Evolutionary conservation across 2,329 filamentous ascomycete species (phyloP), one percentile per base, ranked within the genome.

Genomic region (Botryosphaeria dothidea): DNA sequence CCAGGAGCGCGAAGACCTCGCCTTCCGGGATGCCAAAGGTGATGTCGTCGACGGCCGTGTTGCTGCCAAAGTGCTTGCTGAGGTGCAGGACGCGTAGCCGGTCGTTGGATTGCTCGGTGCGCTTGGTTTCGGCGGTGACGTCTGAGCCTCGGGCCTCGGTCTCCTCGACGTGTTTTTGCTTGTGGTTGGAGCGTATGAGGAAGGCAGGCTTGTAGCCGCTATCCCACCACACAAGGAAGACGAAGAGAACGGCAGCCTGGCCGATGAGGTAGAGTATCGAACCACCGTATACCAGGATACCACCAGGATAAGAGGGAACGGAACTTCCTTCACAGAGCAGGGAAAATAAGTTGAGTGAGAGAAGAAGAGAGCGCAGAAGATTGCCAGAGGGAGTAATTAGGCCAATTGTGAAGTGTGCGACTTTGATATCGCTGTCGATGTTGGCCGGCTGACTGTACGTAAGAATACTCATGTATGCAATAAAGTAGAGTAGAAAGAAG

Each of bases 1-100:
- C 93, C 0, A 98, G 85, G 0, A 97, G 84, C 0, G 93, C 93
- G 77, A 96, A 97, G 0, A 96, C 91, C 74, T 97, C 90, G 57
- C 91, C 90, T 56, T 86, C 87, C 17, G 86, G 85, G 34, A 97
- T 90, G 19, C 90, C 90, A 71, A 97, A 97, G 0, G 90, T 92
- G 46, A 96, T 86, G 71, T 97, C 91, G 70, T 96, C 89, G n/a
- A 97, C 92, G 3, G 92, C 93, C 0, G 75, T 74, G 69, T 90
- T 89, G 67, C 84, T 84, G 15, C 88, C 86, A 69, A 97, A 97
- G 0, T 85, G 83, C 76, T 97, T 97, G 34, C 89, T 92, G 1
- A 96, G 80, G 74, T 96, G 87, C 48, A 91, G 78, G 4, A 96
- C 91, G n/a, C 89, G 87, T 17, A 97, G 85, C 17, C 91, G 91